phyloP scores from a whole-genome alignment of 2,329 filamentous ascomycete species.

The Achaetomium macrosporum region DNA sequence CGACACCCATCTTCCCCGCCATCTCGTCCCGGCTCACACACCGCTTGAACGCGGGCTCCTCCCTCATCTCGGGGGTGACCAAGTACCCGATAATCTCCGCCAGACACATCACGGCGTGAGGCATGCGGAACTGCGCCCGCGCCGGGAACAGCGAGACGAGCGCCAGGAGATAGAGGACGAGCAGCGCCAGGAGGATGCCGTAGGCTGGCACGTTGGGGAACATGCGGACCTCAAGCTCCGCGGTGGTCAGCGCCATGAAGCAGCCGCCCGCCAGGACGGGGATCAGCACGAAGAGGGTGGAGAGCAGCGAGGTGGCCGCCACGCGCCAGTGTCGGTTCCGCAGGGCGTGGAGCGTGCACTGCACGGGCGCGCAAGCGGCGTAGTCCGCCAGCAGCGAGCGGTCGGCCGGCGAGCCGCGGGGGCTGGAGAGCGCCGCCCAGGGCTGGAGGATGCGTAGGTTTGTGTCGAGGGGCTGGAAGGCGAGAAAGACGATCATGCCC shows the following conservation, averaged over 20 bases:
- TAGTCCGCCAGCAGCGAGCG: constrained; percentile 66
- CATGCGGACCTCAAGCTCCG: constrained; percentile 53
- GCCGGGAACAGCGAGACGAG: constrained; percentile 57
- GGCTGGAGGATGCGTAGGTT: constrained; percentile 61
- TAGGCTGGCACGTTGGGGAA: constrained; percentile 68
- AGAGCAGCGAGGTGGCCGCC: constrained; percentile 54
- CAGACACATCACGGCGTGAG: constrained; percentile 65
- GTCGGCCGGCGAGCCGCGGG: constrained; percentile 54
- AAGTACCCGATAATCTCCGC: constrained; percentile 75
- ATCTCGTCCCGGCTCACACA: constrained; percentile 62
- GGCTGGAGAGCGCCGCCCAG: constrained; percentile 55
- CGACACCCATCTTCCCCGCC: constrained; percentile 59
- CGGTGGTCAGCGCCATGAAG: constrained; percentile 63
- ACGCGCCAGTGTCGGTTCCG: constrained; percentile 60
- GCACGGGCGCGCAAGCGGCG: constrained; percentile 57
- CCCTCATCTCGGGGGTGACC: constrained; percentile 63
- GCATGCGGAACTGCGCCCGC: constrained; percentile 58
- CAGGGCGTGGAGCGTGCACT: constrained; percentile 51
- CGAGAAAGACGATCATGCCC: constrained; percentile 60
- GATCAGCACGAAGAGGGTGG: constrained; percentile 54
- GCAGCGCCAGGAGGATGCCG: constrained; percentile 65
- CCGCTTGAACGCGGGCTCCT: constrained; percentile 67
- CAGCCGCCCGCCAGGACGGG: constrained; percentile 64
- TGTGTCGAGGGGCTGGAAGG: constrained; percentile 62
- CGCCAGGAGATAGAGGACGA: constrained; percentile 62